Evolutionary conservation across 108 stramenopile species (phyloP).

Genomic region (Nitzschia putrida): DNA sequence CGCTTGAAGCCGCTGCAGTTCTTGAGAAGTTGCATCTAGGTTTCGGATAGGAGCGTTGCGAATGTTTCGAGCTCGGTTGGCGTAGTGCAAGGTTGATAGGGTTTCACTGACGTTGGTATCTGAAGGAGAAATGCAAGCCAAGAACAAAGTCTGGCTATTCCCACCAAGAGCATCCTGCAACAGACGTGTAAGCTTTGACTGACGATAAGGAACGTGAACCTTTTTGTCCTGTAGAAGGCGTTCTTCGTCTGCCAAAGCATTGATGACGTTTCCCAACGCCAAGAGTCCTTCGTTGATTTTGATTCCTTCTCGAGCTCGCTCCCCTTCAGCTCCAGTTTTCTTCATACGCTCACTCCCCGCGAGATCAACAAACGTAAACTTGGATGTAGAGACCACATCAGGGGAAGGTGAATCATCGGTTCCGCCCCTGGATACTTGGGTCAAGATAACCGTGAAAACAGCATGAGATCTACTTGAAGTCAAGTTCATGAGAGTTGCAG

Average conservation of each 20-base stretch:
- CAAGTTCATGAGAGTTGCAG: constrained; percentile 91
- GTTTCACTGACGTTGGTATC: constrained; percentile 90
- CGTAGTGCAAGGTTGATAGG: constrained; percentile 90
- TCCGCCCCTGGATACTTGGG: constrained; percentile 45
- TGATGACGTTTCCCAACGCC: constrained; percentile 97
- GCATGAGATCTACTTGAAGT: constrained; percentile 83
- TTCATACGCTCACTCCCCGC: constrained; percentile 94
- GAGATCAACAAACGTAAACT: constrained; percentile 88
- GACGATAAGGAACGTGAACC: constrained; percentile 84
- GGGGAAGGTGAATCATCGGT: constrained; percentile 42
- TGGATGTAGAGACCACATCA: constrained; percentile 68
- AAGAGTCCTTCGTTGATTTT: constrained; percentile 96
- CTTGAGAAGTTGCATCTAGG: constrained; percentile 74
- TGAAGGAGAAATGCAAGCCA: constrained; percentile 93
- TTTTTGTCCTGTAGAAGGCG: constrained; percentile 62
- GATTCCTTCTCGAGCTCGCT: constrained; percentile 88
- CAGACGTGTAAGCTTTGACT: constrained; percentile 94
- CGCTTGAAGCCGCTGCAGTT: constrained; percentile 80
- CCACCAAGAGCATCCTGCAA: constrained; percentile 96
- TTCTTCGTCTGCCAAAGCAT: constrained; percentile 93
- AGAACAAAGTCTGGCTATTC: constrained; percentile 90
- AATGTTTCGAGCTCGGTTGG: constrained; percentile 96
- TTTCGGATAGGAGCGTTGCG: constrained; percentile 82
- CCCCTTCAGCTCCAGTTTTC: constrained; percentile 90
- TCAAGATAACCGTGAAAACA: constrained; percentile 72